These are phyloP conservation scores for Microsporum audouinii DNA, from an alignment of 2,329 filamentous ascomycete species.

Conservation along the genomic window DNA sequence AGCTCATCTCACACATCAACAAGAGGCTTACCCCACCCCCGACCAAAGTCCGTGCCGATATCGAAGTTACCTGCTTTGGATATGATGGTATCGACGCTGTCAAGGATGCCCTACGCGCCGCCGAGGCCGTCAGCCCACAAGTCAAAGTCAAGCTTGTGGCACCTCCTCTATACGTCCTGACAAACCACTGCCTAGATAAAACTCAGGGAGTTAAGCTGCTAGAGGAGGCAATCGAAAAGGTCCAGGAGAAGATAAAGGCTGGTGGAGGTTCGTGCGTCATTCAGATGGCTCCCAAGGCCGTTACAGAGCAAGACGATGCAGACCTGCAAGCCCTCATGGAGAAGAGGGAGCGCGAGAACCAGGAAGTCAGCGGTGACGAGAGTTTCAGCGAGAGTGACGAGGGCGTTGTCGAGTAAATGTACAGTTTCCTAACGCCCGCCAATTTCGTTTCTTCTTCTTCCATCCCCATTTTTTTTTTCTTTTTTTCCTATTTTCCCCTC, in stretches of 20 bases:
- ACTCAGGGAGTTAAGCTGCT: constrained; percentile 68
- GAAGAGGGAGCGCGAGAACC: constrained; percentile 95
- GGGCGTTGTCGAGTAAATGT: constrained; percentile 45
- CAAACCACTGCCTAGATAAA: constrained; percentile 93
- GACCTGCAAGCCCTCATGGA: constrained; percentile 97
- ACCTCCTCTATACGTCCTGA: constrained; percentile 90
- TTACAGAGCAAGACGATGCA: constrained; percentile 96
- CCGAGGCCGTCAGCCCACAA: constrained; percentile 88
- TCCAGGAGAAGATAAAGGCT: constrained; percentile 65
- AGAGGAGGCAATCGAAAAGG: constrained; percentile 80
- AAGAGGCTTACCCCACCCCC: constrained; percentile 95
- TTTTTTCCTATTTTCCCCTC: background rate
- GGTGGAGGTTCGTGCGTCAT: constrained; percentile 71
- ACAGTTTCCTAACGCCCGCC: background rate
- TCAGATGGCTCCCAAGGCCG: constrained; percentile 98
- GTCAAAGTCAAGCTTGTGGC: constrained; percentile 99
- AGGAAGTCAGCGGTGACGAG: constrained; percentile 95
- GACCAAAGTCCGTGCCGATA: constrained; percentile 96
- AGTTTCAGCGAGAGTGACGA: constrained; percentile 93
- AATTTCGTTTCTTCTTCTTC: background rate
- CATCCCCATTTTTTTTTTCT: background rate
- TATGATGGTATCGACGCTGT: constrained; percentile 98
- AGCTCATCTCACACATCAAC: constrained; percentile 88
- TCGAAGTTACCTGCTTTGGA: constrained; percentile 88
- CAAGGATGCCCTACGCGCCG: constrained; percentile 80